Evolutionary conservation across 257 asterid species (phyloP).

Genomic region (Echium plantagineum): DNA sequence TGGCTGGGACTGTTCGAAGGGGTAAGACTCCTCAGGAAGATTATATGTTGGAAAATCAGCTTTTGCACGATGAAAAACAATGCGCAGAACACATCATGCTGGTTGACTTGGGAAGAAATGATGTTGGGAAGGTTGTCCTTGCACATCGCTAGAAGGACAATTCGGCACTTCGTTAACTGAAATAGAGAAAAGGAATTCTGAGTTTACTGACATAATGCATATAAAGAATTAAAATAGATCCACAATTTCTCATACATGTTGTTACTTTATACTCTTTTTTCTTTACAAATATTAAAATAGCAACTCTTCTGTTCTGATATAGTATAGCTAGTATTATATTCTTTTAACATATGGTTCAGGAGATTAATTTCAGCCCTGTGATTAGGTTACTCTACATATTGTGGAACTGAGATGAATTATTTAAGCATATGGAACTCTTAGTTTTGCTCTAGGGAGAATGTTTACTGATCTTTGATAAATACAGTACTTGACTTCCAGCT

Average conservation of each 20-base stretch:
- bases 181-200: not conserved
- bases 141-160: not conserved
- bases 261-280: too few relatives aligned
- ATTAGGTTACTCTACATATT: too few relatives aligned
- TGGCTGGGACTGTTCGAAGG: conserved; percentile 91
- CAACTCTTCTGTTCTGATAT: not conserved
- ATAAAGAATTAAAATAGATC: not conserved
- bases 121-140: conserved; percentile 81
- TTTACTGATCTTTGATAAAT: too few relatives aligned
- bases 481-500: too few relatives aligned
- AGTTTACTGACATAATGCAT: not conserved
- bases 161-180: not conserved
- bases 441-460: too few relatives aligned
- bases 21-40: conserved; percentile 91
- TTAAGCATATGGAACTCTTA: too few relatives aligned
- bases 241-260: not conserved
- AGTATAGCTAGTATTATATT: too few relatives aligned
- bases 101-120: conserved; percentile 98
- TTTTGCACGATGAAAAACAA: conserved; percentile 76
- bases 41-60: conserved; percentile 79
- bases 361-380: too few relatives aligned
- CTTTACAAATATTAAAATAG: not conserved
- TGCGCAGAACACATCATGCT: conserved; percentile 98
- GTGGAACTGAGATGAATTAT: too few relatives aligned
- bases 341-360: too few relatives aligned